phyloP scores from a whole-genome alignment of 2,329 filamentous ascomycete species.

The Cladophialophora psammophila region DNA sequence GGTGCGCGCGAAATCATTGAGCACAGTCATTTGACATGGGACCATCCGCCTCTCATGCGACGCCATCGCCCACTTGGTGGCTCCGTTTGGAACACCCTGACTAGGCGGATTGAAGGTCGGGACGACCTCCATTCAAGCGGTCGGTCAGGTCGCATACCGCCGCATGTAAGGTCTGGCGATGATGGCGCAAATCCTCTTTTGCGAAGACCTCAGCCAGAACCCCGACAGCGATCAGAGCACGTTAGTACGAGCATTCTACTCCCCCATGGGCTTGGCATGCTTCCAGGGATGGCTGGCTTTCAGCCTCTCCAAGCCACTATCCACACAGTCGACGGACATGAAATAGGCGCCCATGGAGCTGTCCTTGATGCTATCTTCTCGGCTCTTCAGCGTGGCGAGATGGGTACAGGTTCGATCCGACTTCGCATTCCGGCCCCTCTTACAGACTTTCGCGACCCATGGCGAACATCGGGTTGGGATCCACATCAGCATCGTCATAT shows the following conservation, averaged over 20 bases:
- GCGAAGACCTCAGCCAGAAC: conserved; percentile 62
- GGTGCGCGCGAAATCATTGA: conserved; percentile 73
- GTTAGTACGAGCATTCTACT: conserved; percentile 43
- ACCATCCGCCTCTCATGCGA: conserved; percentile 44
- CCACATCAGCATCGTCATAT: conserved; percentile 58
- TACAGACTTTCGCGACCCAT: conserved; percentile 33
- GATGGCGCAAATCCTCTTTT: conserved; percentile 89
- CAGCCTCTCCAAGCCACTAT: conserved; percentile 30
- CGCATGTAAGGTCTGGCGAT: conserved; percentile 65
- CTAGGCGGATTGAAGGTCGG: conserved; percentile 54
- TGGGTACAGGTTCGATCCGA: conserved; percentile 58
- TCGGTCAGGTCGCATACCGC: conserved; percentile 30
- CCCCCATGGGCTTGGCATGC: conserved; percentile 23
- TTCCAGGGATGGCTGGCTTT: conserved; percentile 19
- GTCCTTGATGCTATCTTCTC: conserved; percentile 61
- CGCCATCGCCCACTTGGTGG: conserved; percentile 58
- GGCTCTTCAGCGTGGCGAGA: conserved; percentile 58
- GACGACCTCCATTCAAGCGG: conserved; percentile 30
- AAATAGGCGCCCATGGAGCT: conserved; percentile 44
- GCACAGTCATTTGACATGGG: conserved; percentile 60
- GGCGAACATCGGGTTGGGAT: conserved; percentile 53
- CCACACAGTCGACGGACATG: conserved; percentile 26
- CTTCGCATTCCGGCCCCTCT: conserved; percentile 52
- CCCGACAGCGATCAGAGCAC: conserved; percentile 40
- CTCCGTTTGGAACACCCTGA: conserved; percentile 59